Conservation (phyloP, 371 early-diverging fungal genomes). For the Mortierella sp. region DNA sequence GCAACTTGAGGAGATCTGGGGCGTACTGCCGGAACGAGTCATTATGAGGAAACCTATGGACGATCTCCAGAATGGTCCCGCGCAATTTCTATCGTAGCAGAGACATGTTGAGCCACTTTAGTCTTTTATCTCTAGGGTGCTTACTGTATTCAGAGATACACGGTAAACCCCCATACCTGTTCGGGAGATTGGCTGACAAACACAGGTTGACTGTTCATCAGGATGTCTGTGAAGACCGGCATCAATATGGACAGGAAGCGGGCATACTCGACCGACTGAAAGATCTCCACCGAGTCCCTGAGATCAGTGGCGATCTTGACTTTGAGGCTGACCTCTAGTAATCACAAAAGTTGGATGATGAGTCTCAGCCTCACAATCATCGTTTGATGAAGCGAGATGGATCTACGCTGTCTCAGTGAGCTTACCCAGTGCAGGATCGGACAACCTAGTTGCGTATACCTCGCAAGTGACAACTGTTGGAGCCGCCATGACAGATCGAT, state of each 20-base stretch:
- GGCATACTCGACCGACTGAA: slow-evolving; percentile 86
- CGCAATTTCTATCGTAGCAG: slow-evolving; percentile 89
- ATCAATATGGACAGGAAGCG: slow-evolving; percentile 81
- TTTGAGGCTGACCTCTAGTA: slow-evolving; percentile 72
- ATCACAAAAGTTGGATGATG: not conserved
- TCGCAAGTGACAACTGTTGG: slow-evolving; percentile 51
- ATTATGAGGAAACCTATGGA: slow-evolving; percentile 92
- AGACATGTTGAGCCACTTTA: too few species aligned
- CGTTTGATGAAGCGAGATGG: not conserved
- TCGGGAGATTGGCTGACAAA: slow-evolving; percentile 84
- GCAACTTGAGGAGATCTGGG: slow-evolving; percentile 64
- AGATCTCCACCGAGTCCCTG: slow-evolving; percentile 90
- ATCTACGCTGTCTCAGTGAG: not conserved
- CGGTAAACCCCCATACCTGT: slow-evolving; percentile 82
- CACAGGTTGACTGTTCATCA: slow-evolving; percentile 81
- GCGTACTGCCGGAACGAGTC: slow-evolving; percentile 77
- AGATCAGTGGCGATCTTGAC: slow-evolving; percentile 89
- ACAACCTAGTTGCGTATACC: slow-evolving; percentile 51
- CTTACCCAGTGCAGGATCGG: slow-evolving; percentile 48
- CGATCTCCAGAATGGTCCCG: slow-evolving; percentile 89
- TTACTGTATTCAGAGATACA: too few species aligned
- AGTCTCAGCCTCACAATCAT: not conserved
- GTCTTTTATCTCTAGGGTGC: too few species aligned
- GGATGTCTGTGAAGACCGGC: slow-evolving; percentile 84
- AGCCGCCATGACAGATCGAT: slow-evolving; percentile 28